Base-by-base conservation (phyloP, 31 red algal genomes). In the Bonnemaisonia californica region DNA sequence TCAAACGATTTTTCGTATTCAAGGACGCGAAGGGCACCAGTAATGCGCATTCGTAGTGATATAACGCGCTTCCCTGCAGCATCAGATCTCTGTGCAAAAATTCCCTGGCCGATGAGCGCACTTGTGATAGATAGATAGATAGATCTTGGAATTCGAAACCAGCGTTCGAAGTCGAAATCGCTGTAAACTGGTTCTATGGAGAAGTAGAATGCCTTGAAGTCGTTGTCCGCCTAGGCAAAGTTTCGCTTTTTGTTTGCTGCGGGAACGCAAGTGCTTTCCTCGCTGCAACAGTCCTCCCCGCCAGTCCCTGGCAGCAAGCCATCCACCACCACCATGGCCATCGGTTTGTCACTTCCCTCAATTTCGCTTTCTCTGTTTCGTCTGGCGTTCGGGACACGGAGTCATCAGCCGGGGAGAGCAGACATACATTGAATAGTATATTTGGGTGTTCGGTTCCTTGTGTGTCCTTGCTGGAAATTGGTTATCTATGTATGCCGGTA, bases 201-300 rank as follows among this genome's bases (percentile, higher is more conserved):
- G 61, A 64, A 64, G 61, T 64, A 64, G 8, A 18, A 8, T 18
- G 11, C 32, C 13, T 64, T 22, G 23, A 64, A 64, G 8, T 24
- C 24, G 11, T 11, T 29, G 23, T 64, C 22, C 23, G 61, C 61
- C 23, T 64, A 12, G 12, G 61, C 12, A 24, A 64, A 64, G 11
- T 8, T 30, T 64, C 61, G 26, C 32, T 26, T 64, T 24, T 64
- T 18, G 61, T 64, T 64, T 64, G 61, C 32, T n/a, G n/a, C n/a
- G n/a, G n/a, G 9, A 29, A 22, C 11, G 24, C 24, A 12, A 64
- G 24, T 9, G 8, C 8, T 9, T 30, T 29, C 26, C 32, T 64
- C 26, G 11, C 8, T 8, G 26, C 13, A 64, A 22, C 11, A 18
- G 26, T 29, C 8, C 11, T 64, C 61, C 8, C 11, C 61, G 13